A percentile compares a stretch with the other conserved stretches of the same genome.
phyloP scores from a whole-genome alignment of 1,284 basidiomycete genomes.

The Moesziomyces globuligerus region DNA sequence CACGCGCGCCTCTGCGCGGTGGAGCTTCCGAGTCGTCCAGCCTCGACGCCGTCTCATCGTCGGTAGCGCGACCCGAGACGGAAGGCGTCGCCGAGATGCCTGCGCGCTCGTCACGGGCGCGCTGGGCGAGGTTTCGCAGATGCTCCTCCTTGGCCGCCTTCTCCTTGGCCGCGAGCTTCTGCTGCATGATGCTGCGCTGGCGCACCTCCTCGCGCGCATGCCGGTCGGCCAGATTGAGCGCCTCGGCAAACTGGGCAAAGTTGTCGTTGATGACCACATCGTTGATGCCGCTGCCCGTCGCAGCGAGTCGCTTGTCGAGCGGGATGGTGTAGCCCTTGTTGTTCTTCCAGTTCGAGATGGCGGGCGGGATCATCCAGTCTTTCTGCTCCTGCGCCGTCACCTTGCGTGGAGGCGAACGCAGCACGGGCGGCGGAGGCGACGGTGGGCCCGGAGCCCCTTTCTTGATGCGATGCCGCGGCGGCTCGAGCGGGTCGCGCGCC shows the following conservation, averaged over 20 bases:
- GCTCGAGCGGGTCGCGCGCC: conserved; percentile 91
- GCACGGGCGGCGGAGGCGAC: conserved; percentile 94
- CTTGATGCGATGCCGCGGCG: conserved; percentile 96
- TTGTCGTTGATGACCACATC: conserved; percentile 99
- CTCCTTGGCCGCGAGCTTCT: conserved; percentile 96
- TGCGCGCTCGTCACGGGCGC: conserved; percentile 90
- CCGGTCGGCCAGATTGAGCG: conserved; percentile 93
- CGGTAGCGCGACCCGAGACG: conserved; percentile 14
- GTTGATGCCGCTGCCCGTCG: conserved; percentile 94
- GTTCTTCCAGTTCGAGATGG: conserved; percentile 99
- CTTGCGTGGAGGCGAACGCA: conserved; percentile 93
- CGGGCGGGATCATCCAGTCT: conserved; percentile 99
- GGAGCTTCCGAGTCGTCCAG: conserved; percentile 25
- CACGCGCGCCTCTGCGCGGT: conserved; percentile 1
- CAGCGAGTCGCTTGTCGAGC: conserved; percentile 95
- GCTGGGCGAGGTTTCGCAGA: conserved; percentile 89
- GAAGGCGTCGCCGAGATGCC: conserved; percentile 71
- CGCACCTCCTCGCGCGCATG: conserved; percentile 98
- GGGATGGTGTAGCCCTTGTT: conserved; percentile 99
- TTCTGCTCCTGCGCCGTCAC: conserved; percentile 97
- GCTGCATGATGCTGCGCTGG: conserved; percentile 95
- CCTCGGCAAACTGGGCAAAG: conserved; percentile 98
- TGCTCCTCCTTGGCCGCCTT: conserved; percentile 97
- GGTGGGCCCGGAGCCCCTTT: conserved; percentile 96
- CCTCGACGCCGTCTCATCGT: conserved; percentile 22